A percentile compares a stretch with the other conserved stretches of the same genome.
phyloP scores from a whole-genome alignment of 225 moss, liverwort and hornwort species.

The Bryoerythrophyllum caledonicum region DNA sequence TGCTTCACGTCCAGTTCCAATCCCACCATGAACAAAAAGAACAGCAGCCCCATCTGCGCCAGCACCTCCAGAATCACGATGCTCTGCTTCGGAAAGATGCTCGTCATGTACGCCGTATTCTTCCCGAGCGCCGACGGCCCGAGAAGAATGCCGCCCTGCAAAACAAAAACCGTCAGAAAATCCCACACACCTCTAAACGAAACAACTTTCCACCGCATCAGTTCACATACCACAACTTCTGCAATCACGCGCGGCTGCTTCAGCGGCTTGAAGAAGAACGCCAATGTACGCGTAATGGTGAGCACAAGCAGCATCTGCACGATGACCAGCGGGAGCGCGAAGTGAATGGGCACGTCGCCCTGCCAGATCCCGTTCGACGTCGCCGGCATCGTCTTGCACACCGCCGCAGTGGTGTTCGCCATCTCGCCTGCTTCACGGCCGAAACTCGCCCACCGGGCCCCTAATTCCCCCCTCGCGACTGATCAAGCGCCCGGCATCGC shows the following conservation, averaged over 20 bases:
- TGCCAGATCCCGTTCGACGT: slow-evolving; percentile 88
- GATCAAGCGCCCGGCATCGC: not conserved
- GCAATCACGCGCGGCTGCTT: slow-evolving; percentile 81
- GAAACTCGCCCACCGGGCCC: too few species aligned
- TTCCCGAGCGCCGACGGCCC: slow-evolving; percentile 84
- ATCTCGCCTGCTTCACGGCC: slow-evolving; percentile 22
- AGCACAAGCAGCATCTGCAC: slow-evolving; percentile 60
- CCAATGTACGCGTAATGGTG: slow-evolving; percentile 49
- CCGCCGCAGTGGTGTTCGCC: slow-evolving; percentile 28
- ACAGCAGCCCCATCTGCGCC: slow-evolving; percentile 71
- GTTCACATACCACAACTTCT: slow-evolving; percentile 71
- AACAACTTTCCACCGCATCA: too few species aligned
- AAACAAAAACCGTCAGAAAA: not conserved
- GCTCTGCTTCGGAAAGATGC: slow-evolving; percentile 66
- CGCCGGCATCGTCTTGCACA: slow-evolving; percentile 62
- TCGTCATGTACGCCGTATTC: slow-evolving; percentile 31
- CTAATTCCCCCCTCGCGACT: too few species aligned
- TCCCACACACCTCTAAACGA: too few species aligned
- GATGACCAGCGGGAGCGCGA: slow-evolving; percentile 64
- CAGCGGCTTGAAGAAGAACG: slow-evolving; percentile 57
- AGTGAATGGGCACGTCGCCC: slow-evolving; percentile 61
- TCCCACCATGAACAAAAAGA: slow-evolving; percentile 90
- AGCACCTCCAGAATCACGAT: slow-evolving; percentile 65
- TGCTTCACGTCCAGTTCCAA: slow-evolving; percentile 78
- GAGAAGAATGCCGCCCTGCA: slow-evolving; percentile 73